Percentiles rank a stretch among this genome's conserved stretches.
Evolutionary conservation across 139 green algal genomes (phyloP).

Genomic region (Asterochloris sp.): DNA sequence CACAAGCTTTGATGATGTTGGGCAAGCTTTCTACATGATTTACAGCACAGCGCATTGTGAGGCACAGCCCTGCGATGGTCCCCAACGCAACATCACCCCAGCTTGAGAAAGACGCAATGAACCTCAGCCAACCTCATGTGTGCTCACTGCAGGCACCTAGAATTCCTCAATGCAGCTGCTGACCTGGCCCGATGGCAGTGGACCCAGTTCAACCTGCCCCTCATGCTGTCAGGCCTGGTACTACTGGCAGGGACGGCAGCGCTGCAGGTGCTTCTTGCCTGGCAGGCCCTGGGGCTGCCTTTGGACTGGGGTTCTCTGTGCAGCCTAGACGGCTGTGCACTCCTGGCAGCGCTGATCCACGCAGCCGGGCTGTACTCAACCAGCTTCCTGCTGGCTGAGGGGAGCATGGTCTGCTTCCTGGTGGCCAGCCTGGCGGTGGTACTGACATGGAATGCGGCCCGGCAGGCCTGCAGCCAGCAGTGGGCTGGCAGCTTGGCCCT

Average conservation of each 20-base stretch:
- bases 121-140: background rate
- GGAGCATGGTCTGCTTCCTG: slow-evolving; percentile 38
- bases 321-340: too few relatives aligned
- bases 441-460: slow-evolving; percentile 15
- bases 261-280: slow-evolving; percentile 24
- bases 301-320: too few relatives aligned
- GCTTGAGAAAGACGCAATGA: too few relatives aligned
- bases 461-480: background rate
- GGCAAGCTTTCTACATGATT: too few relatives aligned
- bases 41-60: too few relatives aligned
- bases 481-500: too few relatives aligned
- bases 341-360: slow-evolving; percentile 22
- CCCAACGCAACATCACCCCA: too few relatives aligned
- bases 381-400: slow-evolving; percentile 56
- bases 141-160: background rate
- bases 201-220: slow-evolving; percentile 58
- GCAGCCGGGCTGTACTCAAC: slow-evolving; percentile 48
- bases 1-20: too few relatives aligned
- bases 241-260: slow-evolving; percentile 35
- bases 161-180: slow-evolving; percentile 46
- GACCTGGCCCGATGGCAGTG: slow-evolving; percentile 64
- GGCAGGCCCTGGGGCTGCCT: background rate
- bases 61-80: too few relatives aligned
- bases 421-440: slow-evolving; percentile 25
- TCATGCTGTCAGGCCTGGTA: slow-evolving; percentile 53